A percentile compares a stretch with the other conserved stretches of the same genome.
These are phyloP conservation scores for Isabelozyma rhagii DNA, from an alignment of 805 yeast genomes.

Conservation along the genomic window DNA sequence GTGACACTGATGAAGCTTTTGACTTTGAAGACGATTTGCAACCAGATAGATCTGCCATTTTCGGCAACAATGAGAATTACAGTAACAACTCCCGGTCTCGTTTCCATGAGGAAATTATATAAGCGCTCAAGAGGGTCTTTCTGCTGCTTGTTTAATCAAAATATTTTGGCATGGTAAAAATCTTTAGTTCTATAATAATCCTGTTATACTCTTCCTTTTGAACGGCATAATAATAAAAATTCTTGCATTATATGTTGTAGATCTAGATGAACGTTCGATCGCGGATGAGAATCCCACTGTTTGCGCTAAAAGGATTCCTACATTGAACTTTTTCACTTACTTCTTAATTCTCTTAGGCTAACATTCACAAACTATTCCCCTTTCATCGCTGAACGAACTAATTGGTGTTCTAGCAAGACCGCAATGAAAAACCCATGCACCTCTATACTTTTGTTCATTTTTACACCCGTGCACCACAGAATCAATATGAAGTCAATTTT, in stretches of 20 bases:
- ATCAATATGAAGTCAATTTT: neutral
- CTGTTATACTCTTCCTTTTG: neutral
- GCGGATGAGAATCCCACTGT: no score
- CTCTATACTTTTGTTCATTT: no score
- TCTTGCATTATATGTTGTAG: neutral
- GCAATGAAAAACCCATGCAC: no score
- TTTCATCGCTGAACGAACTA: no score
- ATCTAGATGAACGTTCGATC: no score
- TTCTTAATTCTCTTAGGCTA: no score
- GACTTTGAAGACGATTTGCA: constrained; percentile 14
- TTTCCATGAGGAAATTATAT: constrained; percentile 13
- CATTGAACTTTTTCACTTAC: no score
- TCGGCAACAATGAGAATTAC: constrained; percentile 5
- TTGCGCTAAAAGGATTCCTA: no score
- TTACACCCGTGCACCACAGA: neutral
- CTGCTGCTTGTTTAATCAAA: no score
- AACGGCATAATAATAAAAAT: neutral
- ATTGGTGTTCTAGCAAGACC: no score
- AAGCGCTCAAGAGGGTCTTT: no score
- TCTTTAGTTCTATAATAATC: neutral
- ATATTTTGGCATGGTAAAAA: neutral
- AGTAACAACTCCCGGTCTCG: constrained; percentile 17
- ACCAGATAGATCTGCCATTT: constrained; percentile 6
- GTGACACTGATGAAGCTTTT: constrained; percentile 7
- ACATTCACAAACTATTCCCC: no score